Evolutionary conservation across 2,329 filamentous ascomycete genomes (phyloP), one percentile per base, ranked within the genome.

Genomic region (Diaporthe humulicola): DNA sequence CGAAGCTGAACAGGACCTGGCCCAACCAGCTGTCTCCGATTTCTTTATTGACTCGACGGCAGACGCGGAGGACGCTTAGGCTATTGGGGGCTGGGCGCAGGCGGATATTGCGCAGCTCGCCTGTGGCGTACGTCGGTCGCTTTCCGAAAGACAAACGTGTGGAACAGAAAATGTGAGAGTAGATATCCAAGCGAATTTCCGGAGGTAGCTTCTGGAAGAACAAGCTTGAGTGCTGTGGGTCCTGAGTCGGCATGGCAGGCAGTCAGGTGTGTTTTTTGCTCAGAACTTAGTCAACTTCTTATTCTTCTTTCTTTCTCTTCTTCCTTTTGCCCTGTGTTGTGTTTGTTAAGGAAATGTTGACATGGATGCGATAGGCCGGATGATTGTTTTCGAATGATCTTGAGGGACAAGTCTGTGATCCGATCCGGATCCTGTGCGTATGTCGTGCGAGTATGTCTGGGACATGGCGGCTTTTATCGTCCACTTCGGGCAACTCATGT

Each of bases 171-270:
- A 40, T 4, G 2, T 25, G n/a, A 14, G 10, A 40, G 57, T 60
- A 60, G n/a, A 60, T 40, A 7, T 60, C 57, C 36, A 60, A 60
- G 57, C 57, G 57, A n/a, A 60, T 15, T 36, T 60, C 57, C 22
- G 36, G 4, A 17, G 57, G 57, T 4, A 40, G 57, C 36, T 25
- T 60, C 7, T 40, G 22, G 36, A 60, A 40, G 22, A 40, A 60
- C 14, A 25, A 15, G 57, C 57, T 60, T 3, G 57, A 40, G 10
- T 17, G 22, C 15, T 60, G 57, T 60, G 36, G 36, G n/a, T 60
- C 10, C 12, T 5, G 5, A 7, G 33, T 1, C 22, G 33, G 6
- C 57, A 60, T 60, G 36, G 22, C 36, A 14, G 33, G 56, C 10
- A 8, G 33, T 40, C 0, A n/a, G 54, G 28, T 36, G 15, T 36